These are phyloP conservation scores for Volvariella surrecta DNA, from an alignment of 1,284 basidiomycete genomes.

Conservation along the genomic window DNA sequence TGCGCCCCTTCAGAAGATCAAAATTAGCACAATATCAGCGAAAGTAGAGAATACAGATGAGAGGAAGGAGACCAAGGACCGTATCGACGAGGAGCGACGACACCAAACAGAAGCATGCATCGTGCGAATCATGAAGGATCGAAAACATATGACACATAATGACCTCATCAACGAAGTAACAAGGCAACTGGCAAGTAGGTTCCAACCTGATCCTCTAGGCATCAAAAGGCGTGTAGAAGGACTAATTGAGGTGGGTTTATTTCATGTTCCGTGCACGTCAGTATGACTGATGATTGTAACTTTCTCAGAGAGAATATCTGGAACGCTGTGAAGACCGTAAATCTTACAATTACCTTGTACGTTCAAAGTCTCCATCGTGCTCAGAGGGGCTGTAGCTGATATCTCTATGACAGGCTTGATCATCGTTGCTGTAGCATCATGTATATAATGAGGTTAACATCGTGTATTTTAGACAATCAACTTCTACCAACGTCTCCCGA, in stretches of 20 bases:
- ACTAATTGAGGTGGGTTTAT: constrained; percentile 74
- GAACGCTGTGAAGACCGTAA: constrained; percentile 74
- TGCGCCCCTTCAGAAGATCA: constrained; percentile 81
- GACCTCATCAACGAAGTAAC: constrained; percentile 91
- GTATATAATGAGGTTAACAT: neutral
- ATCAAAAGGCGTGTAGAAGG: constrained; percentile 96
- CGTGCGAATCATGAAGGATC: constrained; percentile 96
- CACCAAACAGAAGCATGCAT: constrained; percentile 96
- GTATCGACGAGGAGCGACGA: constrained; percentile 88
- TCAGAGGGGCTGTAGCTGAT: neutral
- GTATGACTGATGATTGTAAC: constrained; percentile 2
- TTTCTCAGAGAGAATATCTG: constrained; percentile 64
- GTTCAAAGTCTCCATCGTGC: constrained; percentile 9
- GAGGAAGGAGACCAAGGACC: constrained; percentile 83
- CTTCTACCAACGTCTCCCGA: no score
- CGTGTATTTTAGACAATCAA: no score
- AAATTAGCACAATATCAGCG: constrained; percentile 86
- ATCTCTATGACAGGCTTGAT: constrained; percentile 13
- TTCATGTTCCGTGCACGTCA: neutral
- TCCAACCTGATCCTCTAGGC: constrained; percentile 76
- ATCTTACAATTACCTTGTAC: constrained; percentile 73
- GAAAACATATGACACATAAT: constrained; percentile 85
- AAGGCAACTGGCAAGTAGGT: constrained; percentile 76
- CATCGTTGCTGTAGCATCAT: constrained; percentile 5
- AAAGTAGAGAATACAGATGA: constrained; percentile 85